phyloP scores from a whole-genome alignment of 2,329 filamentous ascomycete genomes.

The Ophiostoma australiae region DNA sequence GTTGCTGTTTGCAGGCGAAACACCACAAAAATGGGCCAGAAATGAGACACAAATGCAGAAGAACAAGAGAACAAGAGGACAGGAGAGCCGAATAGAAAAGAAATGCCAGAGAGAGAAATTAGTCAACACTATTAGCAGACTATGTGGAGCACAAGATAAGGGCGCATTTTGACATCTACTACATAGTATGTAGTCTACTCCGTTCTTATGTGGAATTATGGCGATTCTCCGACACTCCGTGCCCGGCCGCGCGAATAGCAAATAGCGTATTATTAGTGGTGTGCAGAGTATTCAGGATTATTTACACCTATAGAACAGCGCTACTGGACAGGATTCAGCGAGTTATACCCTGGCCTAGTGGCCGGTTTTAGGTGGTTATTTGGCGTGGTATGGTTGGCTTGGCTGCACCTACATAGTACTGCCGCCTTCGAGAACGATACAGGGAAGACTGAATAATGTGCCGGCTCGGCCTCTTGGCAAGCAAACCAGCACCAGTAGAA shows the following conservation, averaged over 20 bases:
- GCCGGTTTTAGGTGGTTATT: not conserved
- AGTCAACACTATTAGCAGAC: not conserved
- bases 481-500: too few relatives aligned
- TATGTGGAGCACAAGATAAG: conserved; percentile 2
- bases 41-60: not conserved
- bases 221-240: not conserved
- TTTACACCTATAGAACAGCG: not conserved
- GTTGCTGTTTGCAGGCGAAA: not conserved
- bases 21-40: not conserved
- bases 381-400: not conserved
- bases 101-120: not conserved
- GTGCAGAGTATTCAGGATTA: not conserved
- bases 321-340: not conserved
- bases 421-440: not conserved
- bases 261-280: not conserved
- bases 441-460: not conserved
- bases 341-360: not conserved
- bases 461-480: conserved; percentile 12
- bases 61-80: too few relatives aligned
- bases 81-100: not conserved
- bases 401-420: not conserved
- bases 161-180: not conserved
- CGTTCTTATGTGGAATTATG: not conserved
- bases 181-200: not conserved
- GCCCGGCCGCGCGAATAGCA: not conserved